Evolutionary conservation across 2,329 filamentous ascomycete genomes (phyloP).

Genomic region (Ceratocystis cacaofunesta): DNA sequence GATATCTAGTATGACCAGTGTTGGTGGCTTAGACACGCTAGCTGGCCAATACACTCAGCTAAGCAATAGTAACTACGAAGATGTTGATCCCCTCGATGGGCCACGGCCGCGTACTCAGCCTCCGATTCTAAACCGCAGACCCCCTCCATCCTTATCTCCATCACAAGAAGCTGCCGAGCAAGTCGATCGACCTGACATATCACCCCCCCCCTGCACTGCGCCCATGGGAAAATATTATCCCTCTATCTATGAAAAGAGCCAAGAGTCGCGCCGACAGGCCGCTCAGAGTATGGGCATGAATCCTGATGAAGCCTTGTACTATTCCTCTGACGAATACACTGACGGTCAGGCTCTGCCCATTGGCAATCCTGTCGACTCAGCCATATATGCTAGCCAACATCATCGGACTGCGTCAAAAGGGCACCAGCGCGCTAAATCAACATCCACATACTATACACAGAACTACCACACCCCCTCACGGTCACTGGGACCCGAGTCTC

Average conservation of each 20-base stretch:
- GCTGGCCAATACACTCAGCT: neutral
- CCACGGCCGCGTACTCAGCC: constrained; percentile 37
- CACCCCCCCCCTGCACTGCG: constrained; percentile 24
- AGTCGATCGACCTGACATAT: neutral
- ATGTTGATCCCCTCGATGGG: constrained; percentile 21
- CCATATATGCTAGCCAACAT: neutral
- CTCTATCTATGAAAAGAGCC: constrained; percentile 40
- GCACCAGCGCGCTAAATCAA: neutral
- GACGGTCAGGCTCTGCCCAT: neutral
- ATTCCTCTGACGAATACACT: constrained; percentile 14
- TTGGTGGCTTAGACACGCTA: neutral
- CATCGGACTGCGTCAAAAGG: neutral
- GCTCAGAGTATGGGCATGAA: neutral
- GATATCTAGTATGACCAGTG: constrained; percentile 8
- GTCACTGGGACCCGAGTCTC: constrained; percentile 31
- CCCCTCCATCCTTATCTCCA: neutral
- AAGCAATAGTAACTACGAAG: constrained; percentile 3
- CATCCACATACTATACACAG: neutral
- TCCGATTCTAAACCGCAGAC: constrained; percentile 30
- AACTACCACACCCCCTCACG: neutral
- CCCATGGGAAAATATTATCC: constrained; percentile 50
- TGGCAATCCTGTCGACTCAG: neutral
- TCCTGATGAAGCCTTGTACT: neutral
- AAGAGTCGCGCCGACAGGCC: constrained; percentile 17
- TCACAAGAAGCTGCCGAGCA: neutral